Evolutionary conservation across 441 rosid species (phyloP).

Genomic region (Eruca vesicaria): DNA sequence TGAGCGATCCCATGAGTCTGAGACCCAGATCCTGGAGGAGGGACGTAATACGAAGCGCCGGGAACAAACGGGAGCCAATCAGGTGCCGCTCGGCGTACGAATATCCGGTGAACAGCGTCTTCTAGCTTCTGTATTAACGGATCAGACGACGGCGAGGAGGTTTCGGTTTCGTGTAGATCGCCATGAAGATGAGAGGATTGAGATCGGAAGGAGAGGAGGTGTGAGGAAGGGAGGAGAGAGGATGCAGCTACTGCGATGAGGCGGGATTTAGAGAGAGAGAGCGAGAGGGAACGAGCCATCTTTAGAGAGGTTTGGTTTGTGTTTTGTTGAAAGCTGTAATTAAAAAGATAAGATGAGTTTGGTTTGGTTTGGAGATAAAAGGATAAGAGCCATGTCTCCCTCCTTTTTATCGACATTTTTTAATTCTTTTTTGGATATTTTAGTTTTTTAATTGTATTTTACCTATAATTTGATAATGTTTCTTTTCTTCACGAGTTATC

Average conservation of each 20-base stretch:
- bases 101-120: constrained; percentile 84
- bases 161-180: constrained; percentile 44
- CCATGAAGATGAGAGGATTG: constrained; percentile 45
- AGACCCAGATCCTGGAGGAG: constrained; percentile 63
- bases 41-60: constrained; percentile 89
- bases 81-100: constrained; percentile 78
- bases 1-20: constrained; percentile 59
- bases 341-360: not conserved
- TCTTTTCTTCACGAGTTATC: not conserved
- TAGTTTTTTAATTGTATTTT: not conserved
- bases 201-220: constrained; percentile 40
- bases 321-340: constrained; percentile 17
- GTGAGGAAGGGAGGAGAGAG: constrained; percentile 33
- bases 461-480: not conserved
- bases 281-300: constrained; percentile 53
- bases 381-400: not conserved
- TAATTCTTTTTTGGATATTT: not conserved
- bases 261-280: constrained; percentile 32
- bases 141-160: constrained; percentile 43
- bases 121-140: constrained; percentile 74
- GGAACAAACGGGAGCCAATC: constrained; percentile 96
- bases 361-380: not conserved
- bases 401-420: not conserved
- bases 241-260: constrained; percentile 20
- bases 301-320: constrained; percentile 1